Conservation (phyloP, 805 yeast species). For the Ogataea angusta region DNA sequence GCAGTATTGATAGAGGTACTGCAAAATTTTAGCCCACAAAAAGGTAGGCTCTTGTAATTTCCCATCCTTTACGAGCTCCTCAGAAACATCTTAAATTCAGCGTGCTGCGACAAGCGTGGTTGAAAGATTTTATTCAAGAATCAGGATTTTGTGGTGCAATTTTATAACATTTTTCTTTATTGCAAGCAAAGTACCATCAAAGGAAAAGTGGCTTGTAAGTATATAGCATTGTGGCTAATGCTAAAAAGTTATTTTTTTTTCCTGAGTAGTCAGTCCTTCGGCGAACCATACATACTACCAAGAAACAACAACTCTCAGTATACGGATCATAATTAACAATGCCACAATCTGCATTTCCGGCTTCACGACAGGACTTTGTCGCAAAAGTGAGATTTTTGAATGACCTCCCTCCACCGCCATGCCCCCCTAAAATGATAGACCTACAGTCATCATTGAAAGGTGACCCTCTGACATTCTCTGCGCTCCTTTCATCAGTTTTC, state of each 20-base stretch:
- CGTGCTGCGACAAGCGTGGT: too few relatives aligned
- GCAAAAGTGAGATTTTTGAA: slow-evolving; percentile 83
- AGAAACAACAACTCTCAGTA: too few relatives aligned
- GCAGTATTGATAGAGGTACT: slow-evolving; percentile 49
- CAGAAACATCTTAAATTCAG: too few relatives aligned
- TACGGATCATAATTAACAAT: background rate
- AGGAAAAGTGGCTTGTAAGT: too few relatives aligned
- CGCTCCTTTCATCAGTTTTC: slow-evolving; percentile 66
- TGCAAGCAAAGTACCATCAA: too few relatives aligned
- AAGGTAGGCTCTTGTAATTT: slow-evolving; percentile 30
- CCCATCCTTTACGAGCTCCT: too few relatives aligned
- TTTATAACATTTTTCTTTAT: too few relatives aligned
- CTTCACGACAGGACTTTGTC: slow-evolving; percentile 64
- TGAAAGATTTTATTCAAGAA: background rate
- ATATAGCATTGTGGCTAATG: too few relatives aligned
- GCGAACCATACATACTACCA: too few relatives aligned
- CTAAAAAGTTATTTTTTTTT: too few relatives aligned
- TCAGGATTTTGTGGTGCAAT: background rate
- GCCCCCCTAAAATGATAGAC: slow-evolving; percentile 81
- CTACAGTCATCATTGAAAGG: slow-evolving; percentile 36
- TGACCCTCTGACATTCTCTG: slow-evolving; percentile 42
- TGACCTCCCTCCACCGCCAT: slow-evolving; percentile 87
- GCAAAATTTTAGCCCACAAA: slow-evolving; percentile 50
- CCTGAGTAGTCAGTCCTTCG: too few relatives aligned
- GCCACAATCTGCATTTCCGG: slow-evolving; percentile 11